Evolutionary conservation across 176 grass and related monocot species (phyloP).

Genomic region (Rhipidocladum racemiflorum): DNA sequence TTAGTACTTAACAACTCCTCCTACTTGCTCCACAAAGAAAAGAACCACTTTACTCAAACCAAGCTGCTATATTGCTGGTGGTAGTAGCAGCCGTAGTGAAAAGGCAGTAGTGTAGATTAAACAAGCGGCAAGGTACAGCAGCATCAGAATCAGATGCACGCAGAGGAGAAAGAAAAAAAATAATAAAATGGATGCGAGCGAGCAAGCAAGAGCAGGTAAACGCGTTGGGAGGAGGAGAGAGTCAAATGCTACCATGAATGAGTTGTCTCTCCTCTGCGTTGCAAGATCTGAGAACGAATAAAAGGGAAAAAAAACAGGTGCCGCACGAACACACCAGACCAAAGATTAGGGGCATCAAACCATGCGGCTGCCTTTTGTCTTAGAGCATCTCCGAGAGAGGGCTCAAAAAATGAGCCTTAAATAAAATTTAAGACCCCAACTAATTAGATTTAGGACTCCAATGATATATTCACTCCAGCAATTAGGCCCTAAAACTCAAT

Average conservation of each 20-base stretch:
- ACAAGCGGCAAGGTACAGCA: constrained; percentile 24
- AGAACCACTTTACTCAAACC: not conserved
- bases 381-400: no score
- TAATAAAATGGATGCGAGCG: not conserved
- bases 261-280: not conserved
- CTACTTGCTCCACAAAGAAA: constrained; percentile 1
- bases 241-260: constrained; percentile 43
- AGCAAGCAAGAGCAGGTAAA: constrained; percentile 10
- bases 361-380: not conserved
- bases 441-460: no score
- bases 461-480: no score
- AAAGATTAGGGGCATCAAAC: constrained; percentile 16
- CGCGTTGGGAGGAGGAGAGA: constrained; percentile 31
- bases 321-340: not conserved
- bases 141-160: constrained; percentile 10
- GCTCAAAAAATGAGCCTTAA: no score
- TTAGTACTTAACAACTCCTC: not conserved
- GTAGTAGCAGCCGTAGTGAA: not conserved
- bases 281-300: constrained; percentile 1
- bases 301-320: not conserved
- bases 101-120: not conserved
- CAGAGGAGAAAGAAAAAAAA: not conserved
- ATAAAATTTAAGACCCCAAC: no score
- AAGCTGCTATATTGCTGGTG: not conserved
- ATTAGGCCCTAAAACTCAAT: no score